These are phyloP conservation scores for Phytophthora sp. DNA, from an alignment of 352 stramenopile species.

Conservation along the genomic window DNA sequence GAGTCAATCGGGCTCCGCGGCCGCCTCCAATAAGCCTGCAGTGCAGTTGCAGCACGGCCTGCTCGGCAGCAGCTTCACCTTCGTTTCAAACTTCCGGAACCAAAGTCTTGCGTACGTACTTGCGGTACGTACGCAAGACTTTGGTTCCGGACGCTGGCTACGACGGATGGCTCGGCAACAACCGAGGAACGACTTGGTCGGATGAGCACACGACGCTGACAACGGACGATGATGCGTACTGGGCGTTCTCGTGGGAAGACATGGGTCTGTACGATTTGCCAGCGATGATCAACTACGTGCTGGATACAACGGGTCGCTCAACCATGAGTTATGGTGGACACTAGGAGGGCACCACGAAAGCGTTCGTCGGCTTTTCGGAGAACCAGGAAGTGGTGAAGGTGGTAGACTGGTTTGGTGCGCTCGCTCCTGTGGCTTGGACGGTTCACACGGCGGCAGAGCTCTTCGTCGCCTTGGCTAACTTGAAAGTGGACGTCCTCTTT, in stretches of 20 bases:
- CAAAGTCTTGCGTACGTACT: conserved; percentile 61
- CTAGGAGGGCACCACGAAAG: conserved; percentile 57
- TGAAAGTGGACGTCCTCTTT: conserved; percentile 35
- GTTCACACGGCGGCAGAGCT: conserved; percentile 25
- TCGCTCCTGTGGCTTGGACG: conserved; percentile 49
- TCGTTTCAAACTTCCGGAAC: conserved; percentile 51
- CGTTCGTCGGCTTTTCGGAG: conserved; percentile 54
- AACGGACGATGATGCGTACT: conserved; percentile 44
- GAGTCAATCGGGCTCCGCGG: conserved; percentile 24
- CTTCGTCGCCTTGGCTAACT: conserved; percentile 40
- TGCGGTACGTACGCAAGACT: too few relatives aligned
- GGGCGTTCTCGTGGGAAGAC: conserved; percentile 56
- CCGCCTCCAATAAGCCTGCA: conserved; percentile 43
- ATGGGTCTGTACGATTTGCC: conserved; percentile 59
- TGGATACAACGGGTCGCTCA: conserved; percentile 33
- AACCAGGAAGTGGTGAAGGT: conserved; percentile 57
- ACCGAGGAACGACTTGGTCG: conserved; percentile 63
- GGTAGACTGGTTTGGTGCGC: conserved; percentile 46
- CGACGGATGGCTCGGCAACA: conserved; percentile 69
- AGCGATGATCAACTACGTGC: conserved; percentile 56
- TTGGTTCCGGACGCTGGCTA: conserved; percentile 56
- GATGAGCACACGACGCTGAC: conserved; percentile 43
- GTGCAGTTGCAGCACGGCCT: conserved; percentile 60
- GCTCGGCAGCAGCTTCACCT: conserved; percentile 59
- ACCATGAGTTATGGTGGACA: conserved; percentile 63